Evolutionary conservation across 2,329 filamentous ascomycete species (phyloP).

Genomic region (Colletotrichum abscissum): DNA sequence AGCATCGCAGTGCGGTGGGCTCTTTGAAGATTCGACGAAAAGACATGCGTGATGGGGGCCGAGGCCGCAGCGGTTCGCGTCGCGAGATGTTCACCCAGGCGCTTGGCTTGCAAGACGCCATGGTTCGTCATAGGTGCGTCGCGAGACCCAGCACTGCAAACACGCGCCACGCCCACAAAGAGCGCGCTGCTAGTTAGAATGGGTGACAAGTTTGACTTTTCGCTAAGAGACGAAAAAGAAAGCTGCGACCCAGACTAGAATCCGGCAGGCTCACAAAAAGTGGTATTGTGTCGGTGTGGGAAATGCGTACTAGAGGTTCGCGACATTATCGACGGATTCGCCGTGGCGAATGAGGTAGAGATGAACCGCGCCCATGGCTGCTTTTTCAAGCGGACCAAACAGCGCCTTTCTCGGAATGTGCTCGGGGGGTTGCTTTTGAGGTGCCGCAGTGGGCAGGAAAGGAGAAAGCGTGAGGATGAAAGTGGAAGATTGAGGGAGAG

Average conservation of each 20-base stretch:
- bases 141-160: constrained; percentile 75
- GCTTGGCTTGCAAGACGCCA: constrained; percentile 81
- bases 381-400: background rate
- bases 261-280: constrained; percentile 18
- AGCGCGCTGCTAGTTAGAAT: constrained; percentile 39
- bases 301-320: constrained; percentile 73
- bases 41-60: constrained; percentile 69
- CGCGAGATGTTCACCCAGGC: constrained; percentile 73
- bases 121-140: constrained; percentile 86
- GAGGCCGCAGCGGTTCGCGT: constrained; percentile 38
- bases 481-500: background rate
- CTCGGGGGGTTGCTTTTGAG: background rate
- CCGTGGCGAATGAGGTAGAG: constrained; percentile 87
- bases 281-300: background rate
- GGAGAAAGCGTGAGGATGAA: background rate
- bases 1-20: constrained; percentile 78
- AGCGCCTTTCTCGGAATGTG: background rate
- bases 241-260: background rate
- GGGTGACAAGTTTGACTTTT: background rate
- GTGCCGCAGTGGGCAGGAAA: background rate
- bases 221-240: background rate
- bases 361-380: constrained; percentile 34
- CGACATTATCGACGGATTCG: constrained; percentile 91
- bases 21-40: constrained; percentile 82
- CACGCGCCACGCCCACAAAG: background rate